Evolutionary conservation across 176 grass and related monocot species (phyloP), one percentile per base, ranked within the genome.

Genomic region (Elaeis guineensis): DNA sequence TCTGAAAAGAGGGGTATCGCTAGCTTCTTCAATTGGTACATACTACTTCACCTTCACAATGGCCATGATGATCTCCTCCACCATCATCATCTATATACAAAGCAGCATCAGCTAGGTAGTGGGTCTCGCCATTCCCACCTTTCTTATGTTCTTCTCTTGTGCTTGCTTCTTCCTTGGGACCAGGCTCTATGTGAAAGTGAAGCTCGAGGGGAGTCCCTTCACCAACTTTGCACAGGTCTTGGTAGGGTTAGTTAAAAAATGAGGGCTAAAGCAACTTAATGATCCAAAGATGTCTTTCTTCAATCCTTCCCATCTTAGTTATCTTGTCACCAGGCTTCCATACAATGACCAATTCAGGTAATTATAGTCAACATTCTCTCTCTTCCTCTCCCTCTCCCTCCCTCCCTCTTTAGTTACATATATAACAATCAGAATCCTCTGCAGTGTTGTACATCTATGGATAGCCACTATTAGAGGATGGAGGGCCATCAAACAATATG

Each of bases 11-110:
- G 75, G 17, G 85, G 90, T 50, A 83, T 86, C 70, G 25, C 70
- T 53, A 95, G 85, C 78, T 95, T 95, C 85, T 95, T 95, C 73
- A 95, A 95, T 69, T 86, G 85, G 90, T 95, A n/a, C n/a, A n/a
- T n/a, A 89, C 76, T 95, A 89, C 70, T 83, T 95, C 79, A 89
- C 85, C 9, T 77, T 83, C 57, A 95, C 79, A 25, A 64, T 78
- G 67, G 82, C 85, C 59, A 82, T 95, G 1, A 69, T 71, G 54
- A 20, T 65, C 50, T 89, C 85, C 30, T 75, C 79, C 32, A 83
- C 85, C 68, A 35, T 61, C 53, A 86, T 95, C 72, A 81, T 95
- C 69, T 95, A 95, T 69, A 39, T 89, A 25, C 90, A 89, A 77
- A 89, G 69, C 79, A 78, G 57, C 30, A 53, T 95, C 50, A 89